Percentiles rank a stretch among this genome's conserved stretches.
These are phyloP conservation scores for Plasmodium fragile DNA, from an alignment of 169 alveolate species.

Conservation along the genomic window DNA sequence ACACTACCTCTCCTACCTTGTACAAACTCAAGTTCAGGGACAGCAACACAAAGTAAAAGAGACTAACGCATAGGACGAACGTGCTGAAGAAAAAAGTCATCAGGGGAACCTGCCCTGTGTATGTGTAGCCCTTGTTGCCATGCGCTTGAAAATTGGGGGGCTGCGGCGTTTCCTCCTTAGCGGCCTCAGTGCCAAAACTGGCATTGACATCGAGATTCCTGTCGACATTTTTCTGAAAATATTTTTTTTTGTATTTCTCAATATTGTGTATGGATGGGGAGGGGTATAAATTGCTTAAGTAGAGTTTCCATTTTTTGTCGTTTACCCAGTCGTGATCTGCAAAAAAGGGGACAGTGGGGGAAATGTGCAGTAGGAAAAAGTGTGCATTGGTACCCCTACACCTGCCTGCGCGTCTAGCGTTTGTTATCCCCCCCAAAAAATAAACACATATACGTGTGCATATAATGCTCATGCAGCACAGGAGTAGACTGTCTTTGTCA, in stretches of 20 bases:
- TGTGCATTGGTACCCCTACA: background rate
- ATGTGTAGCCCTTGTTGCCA: conserved; percentile 15
- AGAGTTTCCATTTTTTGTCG: conserved; percentile 61
- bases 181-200: conserved; percentile 4
- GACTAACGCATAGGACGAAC: conserved; percentile 30
- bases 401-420: background rate
- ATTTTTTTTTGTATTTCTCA: conserved; percentile 66
- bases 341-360: background rate
- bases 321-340: conserved; percentile 76
- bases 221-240: conserved; percentile 68
- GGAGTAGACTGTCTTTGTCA: background rate
- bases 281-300: conserved; percentile 53
- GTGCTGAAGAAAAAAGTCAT: conserved; percentile 28
- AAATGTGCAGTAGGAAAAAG: background rate
- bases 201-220: conserved; percentile 39
- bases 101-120: conserved; percentile 14
- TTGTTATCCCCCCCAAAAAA: background rate
- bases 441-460: background rate
- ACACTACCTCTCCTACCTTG: conserved; percentile 5
- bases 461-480: background rate
- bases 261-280: conserved; percentile 67
- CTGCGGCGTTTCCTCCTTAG: conserved; percentile 37
- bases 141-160: conserved; percentile 13
- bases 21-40: conserved; percentile 45
- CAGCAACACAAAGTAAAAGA: conserved; percentile 40